Evolutionary conservation across 2,329 filamentous ascomycete genomes (phyloP), one percentile per base, ranked within the genome.

Genomic region (Penicillium digitatum): DNA sequence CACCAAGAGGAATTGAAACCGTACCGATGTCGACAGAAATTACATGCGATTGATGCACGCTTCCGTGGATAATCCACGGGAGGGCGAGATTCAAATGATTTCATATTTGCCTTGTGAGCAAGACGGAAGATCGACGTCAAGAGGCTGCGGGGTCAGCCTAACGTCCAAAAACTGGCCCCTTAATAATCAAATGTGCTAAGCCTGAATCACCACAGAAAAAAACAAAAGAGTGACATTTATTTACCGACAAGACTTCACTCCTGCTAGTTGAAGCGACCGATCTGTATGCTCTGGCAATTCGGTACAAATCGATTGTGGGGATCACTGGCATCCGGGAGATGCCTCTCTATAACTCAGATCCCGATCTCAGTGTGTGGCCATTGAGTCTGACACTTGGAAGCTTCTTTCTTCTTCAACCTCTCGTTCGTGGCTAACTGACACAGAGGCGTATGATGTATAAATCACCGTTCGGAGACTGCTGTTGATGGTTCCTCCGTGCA

Each of bases 381-480:
- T 35, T 54, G 52, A n/a, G 52, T 54, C 3, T 43, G 42, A 18
- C 26, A 18, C 6, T 57, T 55, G 27, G 63, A 59, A 1, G 59
- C 62, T 32, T 62, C 48, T 42, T 50, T 58, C 18, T 54, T 54
- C n/a, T 16, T 16, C n/a, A 54, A 22, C 7, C 24, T 54, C 18
- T 54, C 45, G 18, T 49, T 38, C 1, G 12, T 49, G 4, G 52
- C 52, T 14, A 54, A 9, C 16, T 34, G 14, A 38, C n/a, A n/a
- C 16, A 1, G 61, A 57, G 1, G 61, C 61, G 31, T 64, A 64
- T 2, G 59, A 63, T 14, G 50, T 59, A 54, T 63, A 63, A n/a
- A 64, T 64, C 11, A 63, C 62, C 1, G 60, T 64, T 43, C 62
- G 52, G 22, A 64, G 60, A 12, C 59, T 38, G 18, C 62, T 63